Base-by-base conservation (phyloP, 2,329 filamentous ascomycete genomes). In the Cercospora beticola region DNA sequence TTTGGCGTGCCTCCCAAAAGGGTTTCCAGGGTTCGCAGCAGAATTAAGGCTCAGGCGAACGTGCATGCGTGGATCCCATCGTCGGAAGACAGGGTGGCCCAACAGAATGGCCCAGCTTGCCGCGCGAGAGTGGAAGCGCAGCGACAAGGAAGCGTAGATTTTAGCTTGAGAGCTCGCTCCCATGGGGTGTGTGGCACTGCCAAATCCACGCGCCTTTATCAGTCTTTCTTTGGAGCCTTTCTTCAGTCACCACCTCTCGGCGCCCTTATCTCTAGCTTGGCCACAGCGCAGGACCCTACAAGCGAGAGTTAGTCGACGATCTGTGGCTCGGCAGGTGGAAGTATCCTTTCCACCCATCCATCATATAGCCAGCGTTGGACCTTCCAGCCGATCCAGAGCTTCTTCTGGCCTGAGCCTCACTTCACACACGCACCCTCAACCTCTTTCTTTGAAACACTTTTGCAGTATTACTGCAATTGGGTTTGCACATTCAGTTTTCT, bases 221-320 rank as follows among this genome's bases (percentile, higher is more conserved):
- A 18, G 26, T 58, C 26, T n/a, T 58, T 28, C n/a, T 7, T 58
- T 26, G 26, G 23, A 31, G 21, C 21, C 36, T 30, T 30, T 62
- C 36, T 31, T 28, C 40, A 46, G 36, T 31, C 33, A 46, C 16
- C 40, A 40, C 26, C n/a, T 30, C 21, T 43, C 62, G 62, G 49
- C 62, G 52, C 62, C 33, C 46, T 64, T 64, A 64, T 64, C 62
- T 56, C 30, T 64, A 40, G 30, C 62, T 64, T 57, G 49, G 31
- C 61, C 23, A 49, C 33, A 30, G 61, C 36, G 36, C 30, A 26
- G 33, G 33, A 62, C 59, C 18, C 14, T 49, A 62, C 54, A 62
- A 23, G 59, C 59, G 59, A 62, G 59, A 43, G 10, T 54, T 33
- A 58, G 61, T 52, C 43, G 40, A 33, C n/a, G 43, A 64, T 52